These are phyloP conservation scores for Isabelozyma pseudorhagii DNA, from an alignment of 805 yeast species.

Conservation along the genomic window DNA sequence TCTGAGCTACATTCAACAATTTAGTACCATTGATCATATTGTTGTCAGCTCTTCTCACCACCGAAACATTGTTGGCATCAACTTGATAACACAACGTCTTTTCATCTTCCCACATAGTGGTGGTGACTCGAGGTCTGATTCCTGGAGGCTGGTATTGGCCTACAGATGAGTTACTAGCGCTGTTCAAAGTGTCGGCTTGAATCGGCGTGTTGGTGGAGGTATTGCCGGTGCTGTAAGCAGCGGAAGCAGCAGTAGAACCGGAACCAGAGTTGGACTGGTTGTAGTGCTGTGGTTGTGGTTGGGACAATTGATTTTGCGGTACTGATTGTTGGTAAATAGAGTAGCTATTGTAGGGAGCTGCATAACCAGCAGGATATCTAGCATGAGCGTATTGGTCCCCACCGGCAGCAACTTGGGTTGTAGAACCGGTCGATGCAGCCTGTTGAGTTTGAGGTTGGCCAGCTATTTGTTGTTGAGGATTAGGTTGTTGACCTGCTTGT, in stretches of 20 bases:
- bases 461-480: not conserved
- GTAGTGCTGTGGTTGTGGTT: slow-evolving; percentile 23
- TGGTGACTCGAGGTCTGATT: slow-evolving; percentile 63
- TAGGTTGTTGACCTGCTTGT: slow-evolving; percentile 3
- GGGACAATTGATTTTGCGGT: slow-evolving; percentile 22
- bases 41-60: slow-evolving; percentile 80
- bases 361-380: slow-evolving; percentile 18
- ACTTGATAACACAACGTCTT: slow-evolving; percentile 82
- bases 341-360: slow-evolving; percentile 14
- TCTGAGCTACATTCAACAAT: slow-evolving; percentile 76
- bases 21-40: slow-evolving; percentile 86
- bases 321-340: slow-evolving; percentile 18
- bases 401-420: not conserved
- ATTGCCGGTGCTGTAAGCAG: slow-evolving; percentile 2
- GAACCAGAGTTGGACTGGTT: slow-evolving; percentile 11
- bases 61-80: slow-evolving; percentile 76
- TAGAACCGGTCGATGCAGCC: not conserved
- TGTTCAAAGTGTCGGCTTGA: slow-evolving; percentile 10
- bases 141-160: slow-evolving; percentile 48
- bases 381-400: slow-evolving; percentile 8
- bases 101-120: slow-evolving; percentile 91
- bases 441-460: slow-evolving; percentile 8
- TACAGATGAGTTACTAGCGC: slow-evolving; percentile 24
- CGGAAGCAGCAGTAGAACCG: slow-evolving; percentile 4
- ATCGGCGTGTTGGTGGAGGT: slow-evolving; percentile 10